Conservation (phyloP, 371 early-diverging fungal species). For the Syncephalastrum contaminatum region DNA sequence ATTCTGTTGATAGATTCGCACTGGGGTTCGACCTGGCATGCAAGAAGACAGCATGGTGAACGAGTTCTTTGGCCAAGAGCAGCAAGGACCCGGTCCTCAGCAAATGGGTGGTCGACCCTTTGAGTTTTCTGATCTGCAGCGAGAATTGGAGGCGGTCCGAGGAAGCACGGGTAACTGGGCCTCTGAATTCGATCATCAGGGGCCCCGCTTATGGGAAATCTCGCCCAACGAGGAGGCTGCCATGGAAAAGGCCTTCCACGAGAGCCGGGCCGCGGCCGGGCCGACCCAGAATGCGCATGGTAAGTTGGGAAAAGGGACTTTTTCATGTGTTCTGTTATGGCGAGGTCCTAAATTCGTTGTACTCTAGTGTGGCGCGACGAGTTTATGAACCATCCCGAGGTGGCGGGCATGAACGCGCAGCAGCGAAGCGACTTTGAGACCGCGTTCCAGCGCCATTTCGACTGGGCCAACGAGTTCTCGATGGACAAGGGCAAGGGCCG, state of each 20-base stretch:
- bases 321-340: too few species aligned
- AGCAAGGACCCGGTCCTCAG: slow-evolving; percentile 16
- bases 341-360: too few species aligned
- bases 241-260: slow-evolving; percentile 61
- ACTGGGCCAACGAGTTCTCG: slow-evolving; percentile 62
- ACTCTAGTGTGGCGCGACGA: slow-evolving; percentile 65
- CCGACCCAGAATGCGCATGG: slow-evolving; percentile 28
- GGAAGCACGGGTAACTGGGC: slow-evolving; percentile 50
- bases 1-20: slow-evolving; percentile 28
- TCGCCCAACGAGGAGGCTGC: slow-evolving; percentile 58
- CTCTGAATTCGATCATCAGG: slow-evolving; percentile 51
- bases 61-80: slow-evolving; percentile 61
- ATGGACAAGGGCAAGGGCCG: slow-evolving; percentile 56
- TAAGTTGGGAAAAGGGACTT: slow-evolving; percentile 13
- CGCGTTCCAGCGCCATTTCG: slow-evolving; percentile 65
- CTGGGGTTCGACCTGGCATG: slow-evolving; percentile 22
- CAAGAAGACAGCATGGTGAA: slow-evolving; percentile 45
- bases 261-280: slow-evolving; percentile 38
- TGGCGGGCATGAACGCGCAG: slow-evolving; percentile 35
- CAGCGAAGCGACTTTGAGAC: slow-evolving; percentile 62
- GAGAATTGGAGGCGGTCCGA: slow-evolving; percentile 54
- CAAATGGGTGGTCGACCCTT: slow-evolving; percentile 31
- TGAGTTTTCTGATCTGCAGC: slow-evolving; percentile 52
- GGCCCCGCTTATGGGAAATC: slow-evolving; percentile 55
- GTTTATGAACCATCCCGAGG: slow-evolving; percentile 58